These are phyloP conservation scores for Vinca major DNA, from an alignment of 305 asterid genomes.

Conservation along the genomic window DNA sequence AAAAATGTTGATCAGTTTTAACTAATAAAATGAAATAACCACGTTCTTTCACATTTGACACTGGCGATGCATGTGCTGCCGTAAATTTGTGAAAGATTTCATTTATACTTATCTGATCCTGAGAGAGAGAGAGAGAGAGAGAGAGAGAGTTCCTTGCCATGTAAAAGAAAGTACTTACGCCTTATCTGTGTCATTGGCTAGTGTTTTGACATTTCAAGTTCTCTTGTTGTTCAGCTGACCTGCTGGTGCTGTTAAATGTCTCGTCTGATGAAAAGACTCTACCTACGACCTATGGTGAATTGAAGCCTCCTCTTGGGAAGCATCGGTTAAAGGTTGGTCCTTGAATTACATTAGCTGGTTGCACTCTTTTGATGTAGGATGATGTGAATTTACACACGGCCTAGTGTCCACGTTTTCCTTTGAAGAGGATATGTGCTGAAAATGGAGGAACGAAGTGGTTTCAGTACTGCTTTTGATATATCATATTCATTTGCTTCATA, in stretches of 20 bases:
- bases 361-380: not conserved
- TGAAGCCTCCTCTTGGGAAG: constrained; percentile 91
- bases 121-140: no score
- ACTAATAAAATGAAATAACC: not conserved
- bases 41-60: not conserved
- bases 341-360: not conserved
- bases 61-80: not conserved
- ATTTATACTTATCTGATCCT: not conserved
- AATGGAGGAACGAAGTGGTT: no score
- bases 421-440: not conserved
- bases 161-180: not conserved
- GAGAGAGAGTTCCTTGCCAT: not conserved
- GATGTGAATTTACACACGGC: no score
- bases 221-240: constrained; percentile 47
- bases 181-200: not conserved
- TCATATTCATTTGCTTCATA: not conserved
- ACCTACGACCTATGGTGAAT: constrained; percentile 79
- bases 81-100: not conserved
- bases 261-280: constrained; percentile 68
- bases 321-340: constrained; percentile 80
- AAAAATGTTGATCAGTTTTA: not conserved
- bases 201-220: constrained; percentile 6
- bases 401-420: not conserved
- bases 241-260: constrained; percentile 64
- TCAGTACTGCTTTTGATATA: not conserved